Evolutionary conservation across 2,329 filamentous ascomycete genomes (phyloP), one percentile per base, ranked within the genome.

Genomic region (Alternaria sp.): DNA sequence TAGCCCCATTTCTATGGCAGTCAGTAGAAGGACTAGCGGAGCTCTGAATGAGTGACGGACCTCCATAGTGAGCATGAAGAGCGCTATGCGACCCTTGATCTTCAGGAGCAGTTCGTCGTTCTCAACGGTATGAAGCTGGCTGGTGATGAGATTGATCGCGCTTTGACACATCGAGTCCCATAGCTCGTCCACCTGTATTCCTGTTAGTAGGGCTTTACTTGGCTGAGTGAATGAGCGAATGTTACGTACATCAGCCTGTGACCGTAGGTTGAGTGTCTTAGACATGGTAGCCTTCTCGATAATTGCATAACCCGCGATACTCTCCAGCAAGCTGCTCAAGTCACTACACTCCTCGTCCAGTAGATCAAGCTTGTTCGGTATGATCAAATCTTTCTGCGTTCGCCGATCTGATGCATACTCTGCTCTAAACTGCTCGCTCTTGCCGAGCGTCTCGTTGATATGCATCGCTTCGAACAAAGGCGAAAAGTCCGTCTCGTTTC

Each of bases 31-130:
- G 11, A n/a, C 1, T 9, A 15, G n/a, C 5, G 5, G 8, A 12
- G n/a, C 6, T 10, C 9, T 10, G 5, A 43, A 8, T 10, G 12
- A 4, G n/a, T 36, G 56, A 74, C 86, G 75, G 79, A 92, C 92
- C 85, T 97, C 93, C 95, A 99, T 97, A 1, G 96, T 98, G 76
- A 99, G 93, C 73, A 98, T 97, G 78, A 99, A 99, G 13, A 99
- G 84, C 5, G 94, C 92, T 74, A 98, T 90, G 25, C 96, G 88
- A 49, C 93, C 93, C 80, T 99, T 99, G 74, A 97, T 94, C 78
- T 96, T 97, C n/a, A 98, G 84, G 36, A 99, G 83, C 26, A 91
- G 88, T 76, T 98, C 94, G 12, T 96, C 93, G 76, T 96, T 96
- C 62, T 89, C 89, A n/a, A 99, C 88, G 44, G 90, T 88, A 54